A percentile compares a stretch with the other conserved stretches of the same genome.
These are phyloP conservation scores for Phaffia tasmanica DNA, from an alignment of 768 basidiomycete genomes.

Conservation along the genomic window DNA sequence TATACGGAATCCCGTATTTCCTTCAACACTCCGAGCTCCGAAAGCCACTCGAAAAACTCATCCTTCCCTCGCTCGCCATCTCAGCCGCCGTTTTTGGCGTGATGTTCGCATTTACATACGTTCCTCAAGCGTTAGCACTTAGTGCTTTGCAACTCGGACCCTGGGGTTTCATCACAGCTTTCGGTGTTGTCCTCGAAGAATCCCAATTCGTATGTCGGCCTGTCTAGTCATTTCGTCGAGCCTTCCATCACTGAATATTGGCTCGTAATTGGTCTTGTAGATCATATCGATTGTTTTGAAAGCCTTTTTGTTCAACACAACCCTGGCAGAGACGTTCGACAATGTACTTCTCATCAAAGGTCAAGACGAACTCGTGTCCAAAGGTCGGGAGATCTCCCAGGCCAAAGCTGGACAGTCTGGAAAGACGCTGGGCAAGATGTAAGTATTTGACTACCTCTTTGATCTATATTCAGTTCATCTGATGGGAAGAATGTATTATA, in stretches of 20 bases:
- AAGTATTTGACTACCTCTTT: no score
- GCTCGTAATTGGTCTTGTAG: background rate
- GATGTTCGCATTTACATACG: conserved; percentile 17
- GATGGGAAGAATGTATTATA: no score
- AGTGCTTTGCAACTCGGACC: conserved; percentile 22
- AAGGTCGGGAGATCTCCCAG: conserved; percentile 16
- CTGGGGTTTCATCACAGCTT: conserved; percentile 17
- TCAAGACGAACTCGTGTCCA: conserved; percentile 16
- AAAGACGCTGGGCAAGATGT: no score
- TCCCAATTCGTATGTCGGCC: conserved; percentile 12
- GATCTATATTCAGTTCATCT: no score
- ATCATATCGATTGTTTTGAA: conserved; percentile 22
- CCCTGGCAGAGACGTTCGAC: conserved; percentile 21
- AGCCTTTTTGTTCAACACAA: conserved; percentile 11
- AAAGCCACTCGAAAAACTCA: conserved; percentile 10
- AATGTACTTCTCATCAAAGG: conserved; percentile 15
- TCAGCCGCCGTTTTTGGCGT: conserved; percentile 8
- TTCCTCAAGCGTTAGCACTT: conserved; percentile 15
- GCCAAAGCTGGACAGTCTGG: no score
- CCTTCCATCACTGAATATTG: background rate
- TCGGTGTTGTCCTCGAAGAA: conserved; percentile 12
- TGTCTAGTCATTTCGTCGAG: background rate
- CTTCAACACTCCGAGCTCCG: conserved; percentile 6
- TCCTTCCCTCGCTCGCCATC: conserved; percentile 16
- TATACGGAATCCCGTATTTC: conserved; percentile 20